Conservation (phyloP, 2,329 filamentous ascomycete species). For the Mycosphaerella arachidis region DNA sequence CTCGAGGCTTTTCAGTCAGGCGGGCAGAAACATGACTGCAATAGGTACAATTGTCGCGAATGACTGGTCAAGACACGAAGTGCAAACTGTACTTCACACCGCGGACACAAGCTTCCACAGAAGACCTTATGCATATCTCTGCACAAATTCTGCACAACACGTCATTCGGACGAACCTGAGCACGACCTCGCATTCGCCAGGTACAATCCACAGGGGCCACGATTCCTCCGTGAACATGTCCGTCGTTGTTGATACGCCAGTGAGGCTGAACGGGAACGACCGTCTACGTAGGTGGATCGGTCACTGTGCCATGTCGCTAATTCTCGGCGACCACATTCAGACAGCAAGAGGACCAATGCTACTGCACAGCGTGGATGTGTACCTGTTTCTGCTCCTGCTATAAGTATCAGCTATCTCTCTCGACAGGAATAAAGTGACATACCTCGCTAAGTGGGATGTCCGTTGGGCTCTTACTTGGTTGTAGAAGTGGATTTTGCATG, state of each 20-base stretch:
- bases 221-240: too few species aligned
- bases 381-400: not conserved
- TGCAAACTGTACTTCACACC: not conserved
- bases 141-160: not conserved
- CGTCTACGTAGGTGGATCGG: not conserved
- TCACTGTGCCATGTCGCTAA: not conserved
- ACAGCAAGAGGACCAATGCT: not conserved
- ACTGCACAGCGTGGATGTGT: too few species aligned
- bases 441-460: constrained; percentile 33
- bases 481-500: constrained; percentile 34
- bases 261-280: not conserved
- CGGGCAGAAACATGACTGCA: not conserved
- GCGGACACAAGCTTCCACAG: not conserved
- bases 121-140: not conserved
- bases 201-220: too few species aligned
- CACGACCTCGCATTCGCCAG: not conserved
- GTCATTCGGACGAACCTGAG: not conserved
- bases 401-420: not conserved
- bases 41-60: not conserved
- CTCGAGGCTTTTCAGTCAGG: not conserved
- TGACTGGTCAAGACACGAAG: too few species aligned
- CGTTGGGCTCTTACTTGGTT: constrained; percentile 31
- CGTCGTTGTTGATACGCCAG: not conserved
- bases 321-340: not conserved
- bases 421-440: constrained; percentile 15